These are phyloP conservation scores for Lipomyces lipofer DNA, from an alignment of 805 yeast genomes.

Conservation along the genomic window DNA sequence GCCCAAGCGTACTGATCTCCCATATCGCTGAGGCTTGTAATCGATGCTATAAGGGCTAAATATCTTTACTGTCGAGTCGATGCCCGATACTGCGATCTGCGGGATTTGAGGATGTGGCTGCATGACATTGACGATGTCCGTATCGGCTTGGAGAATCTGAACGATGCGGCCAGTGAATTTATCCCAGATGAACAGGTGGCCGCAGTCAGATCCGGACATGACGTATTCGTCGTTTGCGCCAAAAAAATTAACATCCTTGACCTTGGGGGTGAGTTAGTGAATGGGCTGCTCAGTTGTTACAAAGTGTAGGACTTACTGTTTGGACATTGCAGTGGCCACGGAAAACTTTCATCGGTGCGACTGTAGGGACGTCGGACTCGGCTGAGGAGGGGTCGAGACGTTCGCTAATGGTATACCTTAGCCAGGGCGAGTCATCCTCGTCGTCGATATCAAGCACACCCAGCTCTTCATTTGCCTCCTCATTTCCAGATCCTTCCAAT, in stretches of 20 bases:
- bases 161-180: constrained; percentile 16
- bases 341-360: constrained; percentile 5
- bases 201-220: constrained; percentile 32
- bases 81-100: constrained; percentile 31
- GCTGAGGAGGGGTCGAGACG: background rate
- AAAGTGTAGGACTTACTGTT: constrained; percentile 23
- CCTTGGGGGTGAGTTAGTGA: background rate
- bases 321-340: constrained; percentile 27
- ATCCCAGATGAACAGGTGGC: constrained; percentile 31
- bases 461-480: background rate
- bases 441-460: constrained; percentile 7
- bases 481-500: constrained; percentile 8
- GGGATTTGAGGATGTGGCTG: constrained; percentile 30
- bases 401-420: background rate
- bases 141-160: constrained; percentile 25
- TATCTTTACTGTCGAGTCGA: constrained; percentile 29
- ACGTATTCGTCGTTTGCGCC: constrained; percentile 31
- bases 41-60: constrained; percentile 26
- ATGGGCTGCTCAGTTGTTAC: no score
- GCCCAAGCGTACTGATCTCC: no score
- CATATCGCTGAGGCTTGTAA: constrained; percentile 11
- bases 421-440: constrained; percentile 16
- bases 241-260: constrained; percentile 29
- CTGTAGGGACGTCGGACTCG: constrained; percentile 13
- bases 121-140: constrained; percentile 27